These are phyloP conservation scores for Botrytis elliptica DNA, from an alignment of 2,329 filamentous ascomycete species.

Conservation along the genomic window DNA sequence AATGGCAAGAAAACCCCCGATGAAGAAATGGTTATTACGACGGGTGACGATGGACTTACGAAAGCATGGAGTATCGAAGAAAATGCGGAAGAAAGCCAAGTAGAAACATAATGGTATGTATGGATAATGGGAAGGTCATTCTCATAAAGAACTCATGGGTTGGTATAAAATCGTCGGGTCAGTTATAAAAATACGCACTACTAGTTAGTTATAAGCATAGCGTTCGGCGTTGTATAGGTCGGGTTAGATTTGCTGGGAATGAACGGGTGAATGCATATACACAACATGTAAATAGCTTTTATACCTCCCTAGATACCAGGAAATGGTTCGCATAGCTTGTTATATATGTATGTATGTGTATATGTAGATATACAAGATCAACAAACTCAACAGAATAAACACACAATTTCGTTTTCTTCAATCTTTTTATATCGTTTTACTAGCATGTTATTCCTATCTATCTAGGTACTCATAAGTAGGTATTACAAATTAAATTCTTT, in stretches of 20 bases:
- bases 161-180: background rate
- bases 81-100: background rate
- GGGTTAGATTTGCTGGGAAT: background rate
- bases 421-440: background rate
- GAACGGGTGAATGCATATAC: background rate
- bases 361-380: background rate
- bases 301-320: background rate
- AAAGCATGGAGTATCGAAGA: conserved; percentile 70
- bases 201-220: conserved; percentile 17
- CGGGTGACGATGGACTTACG: conserved; percentile 87
- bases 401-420: background rate
- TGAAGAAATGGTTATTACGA: conserved; percentile 86
- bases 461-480: background rate
- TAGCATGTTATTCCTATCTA: background rate
- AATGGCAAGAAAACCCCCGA: conserved; percentile 54
- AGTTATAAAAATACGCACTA: background rate
- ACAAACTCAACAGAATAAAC: background rate
- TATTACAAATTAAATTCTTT: background rate
- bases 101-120: conserved; percentile 3
- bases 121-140: background rate
- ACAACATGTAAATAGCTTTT: background rate
- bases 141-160: background rate
- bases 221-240: conserved; percentile 15
- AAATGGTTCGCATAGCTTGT: background rate
- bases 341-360: background rate